phyloP scores from a whole-genome alignment of 345 rosid species.

The Abelmoschus esculentus region DNA sequence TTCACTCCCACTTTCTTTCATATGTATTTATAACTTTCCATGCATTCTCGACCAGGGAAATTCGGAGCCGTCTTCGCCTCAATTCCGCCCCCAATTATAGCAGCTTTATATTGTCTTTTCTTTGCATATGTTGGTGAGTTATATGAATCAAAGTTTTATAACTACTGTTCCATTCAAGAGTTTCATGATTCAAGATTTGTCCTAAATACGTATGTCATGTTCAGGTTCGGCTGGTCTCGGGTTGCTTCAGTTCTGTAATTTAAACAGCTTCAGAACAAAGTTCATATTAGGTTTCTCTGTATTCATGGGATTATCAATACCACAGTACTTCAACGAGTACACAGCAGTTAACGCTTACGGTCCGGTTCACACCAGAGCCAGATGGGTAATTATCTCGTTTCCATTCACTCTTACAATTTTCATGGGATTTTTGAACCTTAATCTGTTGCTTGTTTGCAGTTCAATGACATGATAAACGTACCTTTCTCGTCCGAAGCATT shows the following conservation, averaged over 20 bases:
- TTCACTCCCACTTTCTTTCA: background rate
- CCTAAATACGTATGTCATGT: background rate
- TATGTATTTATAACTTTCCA: background rate
- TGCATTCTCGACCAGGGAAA: constrained; percentile 41
- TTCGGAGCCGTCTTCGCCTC: constrained; percentile 93
- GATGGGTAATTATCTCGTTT: constrained; percentile 45
- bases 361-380: constrained; percentile 53
- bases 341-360: constrained; percentile 40
- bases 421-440: background rate
- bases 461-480: constrained; percentile 93
- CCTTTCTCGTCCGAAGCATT: constrained; percentile 84
- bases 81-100: constrained; percentile 70
- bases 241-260: constrained; percentile 80
- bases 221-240: constrained; percentile 73
- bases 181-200: background rate
- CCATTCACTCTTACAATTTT: background rate
- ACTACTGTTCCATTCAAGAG: background rate
- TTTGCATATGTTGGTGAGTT: constrained; percentile 77
- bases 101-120: constrained; percentile 65
- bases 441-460: constrained; percentile 36
- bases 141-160: background rate
- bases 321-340: constrained; percentile 84
- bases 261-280: constrained; percentile 73
- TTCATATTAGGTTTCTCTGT: constrained; percentile 73
- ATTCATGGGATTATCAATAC: constrained; percentile 76